Conservation (phyloP, 495 filamentous ascomycete species). For the Trichocladium antarcticum region DNA sequence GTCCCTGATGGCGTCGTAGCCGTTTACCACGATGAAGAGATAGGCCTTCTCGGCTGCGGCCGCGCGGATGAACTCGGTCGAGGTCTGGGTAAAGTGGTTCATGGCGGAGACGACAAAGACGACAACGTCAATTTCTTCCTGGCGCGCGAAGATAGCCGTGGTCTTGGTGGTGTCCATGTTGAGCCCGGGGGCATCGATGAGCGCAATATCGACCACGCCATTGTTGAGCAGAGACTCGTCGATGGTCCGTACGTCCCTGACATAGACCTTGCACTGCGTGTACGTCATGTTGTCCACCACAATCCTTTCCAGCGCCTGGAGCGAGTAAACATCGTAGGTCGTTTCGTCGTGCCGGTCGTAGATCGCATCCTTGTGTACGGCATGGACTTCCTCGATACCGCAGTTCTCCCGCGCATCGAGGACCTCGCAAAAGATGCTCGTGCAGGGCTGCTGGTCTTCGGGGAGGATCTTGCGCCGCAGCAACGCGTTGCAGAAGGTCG, state of each 20-base stretch:
- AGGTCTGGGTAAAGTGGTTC: slow-evolving; percentile 93
- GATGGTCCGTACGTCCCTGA: slow-evolving; percentile 81
- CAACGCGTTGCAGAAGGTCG: slow-evolving; percentile 95
- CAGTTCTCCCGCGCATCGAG: slow-evolving; percentile 83
- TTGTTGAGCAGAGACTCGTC: slow-evolving; percentile 94
- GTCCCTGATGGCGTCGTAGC: slow-evolving; percentile 87
- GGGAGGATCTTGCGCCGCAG: slow-evolving; percentile 85
- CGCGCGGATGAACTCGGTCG: slow-evolving; percentile 92
- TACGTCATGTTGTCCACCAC: slow-evolving; percentile 79
- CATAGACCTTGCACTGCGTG: slow-evolving; percentile 92
- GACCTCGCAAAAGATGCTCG: slow-evolving; percentile 96
- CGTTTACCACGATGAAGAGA: slow-evolving; percentile 98
- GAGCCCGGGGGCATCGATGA: slow-evolving; percentile 92
- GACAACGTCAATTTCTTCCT: slow-evolving; percentile 98
- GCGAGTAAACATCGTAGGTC: slow-evolving; percentile 75
- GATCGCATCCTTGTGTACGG: slow-evolving; percentile 63
- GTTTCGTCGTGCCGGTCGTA: slow-evolving; percentile 89
- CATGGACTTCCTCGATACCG: slow-evolving; percentile 88
- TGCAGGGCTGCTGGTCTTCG: slow-evolving; percentile 98
- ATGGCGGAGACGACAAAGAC: slow-evolving; percentile 96
- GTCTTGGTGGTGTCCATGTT: slow-evolving; percentile 95
- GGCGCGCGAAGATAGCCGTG: slow-evolving; percentile 88
- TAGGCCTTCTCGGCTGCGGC: slow-evolving; percentile 96
- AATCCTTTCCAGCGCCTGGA: slow-evolving; percentile 73
- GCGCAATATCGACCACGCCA: slow-evolving; percentile 91